A percentile compares a stretch with the other conserved stretches of the same genome.
phyloP scores from a whole-genome alignment of 2,329 filamentous ascomycete genomes.

The Cercospora sesami region DNA sequence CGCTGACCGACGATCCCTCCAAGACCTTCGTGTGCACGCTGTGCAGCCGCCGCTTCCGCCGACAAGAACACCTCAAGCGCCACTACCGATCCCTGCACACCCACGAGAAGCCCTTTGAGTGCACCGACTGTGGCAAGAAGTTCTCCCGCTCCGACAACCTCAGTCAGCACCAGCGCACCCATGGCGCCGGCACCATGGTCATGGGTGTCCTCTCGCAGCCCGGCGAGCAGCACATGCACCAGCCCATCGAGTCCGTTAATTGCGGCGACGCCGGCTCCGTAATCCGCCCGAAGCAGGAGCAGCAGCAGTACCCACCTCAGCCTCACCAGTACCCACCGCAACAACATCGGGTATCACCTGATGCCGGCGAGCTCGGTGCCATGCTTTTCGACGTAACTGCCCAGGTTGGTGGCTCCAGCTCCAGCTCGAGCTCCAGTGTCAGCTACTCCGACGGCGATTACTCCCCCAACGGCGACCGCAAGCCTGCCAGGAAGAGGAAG shows the following conservation, averaged over 20 bases:
- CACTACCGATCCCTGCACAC: constrained; percentile 98
- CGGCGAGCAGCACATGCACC: constrained; percentile 34
- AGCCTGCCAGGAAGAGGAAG: constrained; percentile 46
- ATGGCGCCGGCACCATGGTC: constrained; percentile 84
- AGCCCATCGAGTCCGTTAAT: constrained; percentile 39
- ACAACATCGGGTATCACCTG: constrained; percentile 42
- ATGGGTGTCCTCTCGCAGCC: constrained; percentile 70
- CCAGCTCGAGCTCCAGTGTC: constrained; percentile 45
- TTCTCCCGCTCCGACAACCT: constrained; percentile 98
- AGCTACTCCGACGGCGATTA: constrained; percentile 35
- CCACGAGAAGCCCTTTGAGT: constrained; percentile 97
- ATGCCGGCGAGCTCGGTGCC: constrained; percentile 68
- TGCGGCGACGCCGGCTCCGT: constrained; percentile 39
- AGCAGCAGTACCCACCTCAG: constrained; percentile 28
- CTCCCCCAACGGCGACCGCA: constrained; percentile 32
- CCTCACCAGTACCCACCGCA: constrained; percentile 25
- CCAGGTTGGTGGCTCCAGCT: constrained; percentile 62
- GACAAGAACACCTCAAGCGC: constrained; percentile 97
- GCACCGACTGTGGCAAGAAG: constrained; percentile 97
- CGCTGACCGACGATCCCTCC: constrained; percentile 91
- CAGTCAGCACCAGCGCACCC: constrained; percentile 90
- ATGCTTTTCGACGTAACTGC: constrained; percentile 76
- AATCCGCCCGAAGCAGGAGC: constrained; percentile 39
- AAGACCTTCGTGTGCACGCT: constrained; percentile 98
- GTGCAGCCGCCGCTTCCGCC: constrained; percentile 94